Evolutionary conservation across 208 protist genomes (phyloP), one percentile per base, ranked within the genome.

Genomic region (Acanthamoeba divionensis): DNA sequence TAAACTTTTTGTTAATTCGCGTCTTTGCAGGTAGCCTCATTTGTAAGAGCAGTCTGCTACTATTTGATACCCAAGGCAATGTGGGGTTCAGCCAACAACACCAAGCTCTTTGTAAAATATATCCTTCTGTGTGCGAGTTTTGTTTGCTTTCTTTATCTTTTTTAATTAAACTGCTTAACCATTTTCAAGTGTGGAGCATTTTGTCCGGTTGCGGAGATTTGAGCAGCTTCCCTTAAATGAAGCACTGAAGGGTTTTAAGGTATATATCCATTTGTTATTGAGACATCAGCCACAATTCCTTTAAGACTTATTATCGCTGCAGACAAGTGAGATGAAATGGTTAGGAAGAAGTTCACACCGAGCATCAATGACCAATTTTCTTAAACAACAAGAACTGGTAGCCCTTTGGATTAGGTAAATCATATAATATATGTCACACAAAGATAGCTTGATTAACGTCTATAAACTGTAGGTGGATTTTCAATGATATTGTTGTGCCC

Each of bases 41-140:
- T 89, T 50, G 80, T 89, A 13, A 89, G 71, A 33, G 80, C 80
- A 0, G 80, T 89, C 26, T 44, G 48, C 24, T n/a, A 55, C 36
- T 89, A 73, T 36, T 63, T 89, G 8, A 38, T 89, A 13, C 80
- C 80, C 7, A 13, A 44, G 36, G 2, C 31, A 18, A 12, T 89
- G 57, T 89, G 80, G 80, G 80, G 80, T 13, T 89, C 80, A 12
- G 31, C 47, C 12, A 54, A 54, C 62, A 89, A 89, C 80, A 24
- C 41, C 29, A 18, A 12, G 5, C 9, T 73, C 0, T 50, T 89
- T 15, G 18, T 44, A n/a, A 89, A 71, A 63, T 44, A 63, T 89
- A 55, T 50, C 6, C 31, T 65, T 8, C 24, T 13, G 18, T 13
- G 7, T 18, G 36, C 48, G 21, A 24, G 24, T 54, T 12, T n/a